Evolutionary conservation across 2,329 filamentous ascomycete species (phyloP).

Genomic region (Aspergillus brunneoviolaceus): DNA sequence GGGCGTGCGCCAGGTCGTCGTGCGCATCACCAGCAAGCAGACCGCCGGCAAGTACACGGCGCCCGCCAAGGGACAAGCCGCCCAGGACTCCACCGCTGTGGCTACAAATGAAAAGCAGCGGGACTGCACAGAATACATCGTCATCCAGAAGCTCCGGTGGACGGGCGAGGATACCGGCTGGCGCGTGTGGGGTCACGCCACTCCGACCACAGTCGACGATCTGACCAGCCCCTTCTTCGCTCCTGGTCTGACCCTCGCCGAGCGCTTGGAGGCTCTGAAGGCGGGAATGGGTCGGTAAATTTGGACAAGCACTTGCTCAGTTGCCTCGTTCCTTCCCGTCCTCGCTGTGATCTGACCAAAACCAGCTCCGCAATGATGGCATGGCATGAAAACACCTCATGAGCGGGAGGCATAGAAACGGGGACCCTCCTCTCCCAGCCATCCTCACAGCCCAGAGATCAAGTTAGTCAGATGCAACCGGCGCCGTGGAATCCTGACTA

Average conservation of each 20-base stretch:
- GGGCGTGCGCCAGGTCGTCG: constrained; percentile 42
- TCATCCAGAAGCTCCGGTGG: constrained; percentile 49
- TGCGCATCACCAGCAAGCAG: constrained; percentile 41
- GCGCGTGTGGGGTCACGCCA: constrained; percentile 52
- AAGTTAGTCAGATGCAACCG: too few relatives aligned
- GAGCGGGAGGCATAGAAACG: too few relatives aligned
- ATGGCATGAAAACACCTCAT: too few relatives aligned
- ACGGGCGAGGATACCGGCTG: constrained; percentile 45
- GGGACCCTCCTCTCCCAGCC: too few relatives aligned
- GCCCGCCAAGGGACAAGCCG: not conserved
- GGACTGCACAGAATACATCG: constrained; percentile 51
- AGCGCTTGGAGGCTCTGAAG: constrained; percentile 37
- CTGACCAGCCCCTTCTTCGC: constrained; percentile 39
- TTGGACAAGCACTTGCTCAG: constrained; percentile 12
- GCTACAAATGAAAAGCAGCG: constrained; percentile 36
- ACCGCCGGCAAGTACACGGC: constrained; percentile 27
- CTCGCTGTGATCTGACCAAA: not conserved
- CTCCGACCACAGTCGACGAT: constrained; percentile 43
- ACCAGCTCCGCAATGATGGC: too few relatives aligned
- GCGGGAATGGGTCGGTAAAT: constrained; percentile 17
- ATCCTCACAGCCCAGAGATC: too few relatives aligned
- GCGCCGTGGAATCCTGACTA: too few relatives aligned
- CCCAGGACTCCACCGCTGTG: not conserved
- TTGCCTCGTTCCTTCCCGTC: not conserved
- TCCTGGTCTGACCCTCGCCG: constrained; percentile 33